These are phyloP conservation scores for Thelonectria olida DNA, from an alignment of 2,329 filamentous ascomycete genomes.

Conservation along the genomic window DNA sequence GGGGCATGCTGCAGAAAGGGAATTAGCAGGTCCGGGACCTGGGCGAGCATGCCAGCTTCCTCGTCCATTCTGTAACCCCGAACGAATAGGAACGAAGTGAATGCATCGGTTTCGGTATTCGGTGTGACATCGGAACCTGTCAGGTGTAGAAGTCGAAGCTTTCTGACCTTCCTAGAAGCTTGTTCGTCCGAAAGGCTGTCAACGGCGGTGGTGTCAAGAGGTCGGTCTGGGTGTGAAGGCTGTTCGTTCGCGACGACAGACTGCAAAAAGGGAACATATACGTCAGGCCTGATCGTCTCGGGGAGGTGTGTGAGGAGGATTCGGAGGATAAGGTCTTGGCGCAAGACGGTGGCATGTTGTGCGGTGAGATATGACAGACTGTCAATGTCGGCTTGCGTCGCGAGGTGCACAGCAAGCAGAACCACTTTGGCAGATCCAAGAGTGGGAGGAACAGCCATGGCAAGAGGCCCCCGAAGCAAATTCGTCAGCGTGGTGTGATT, in stretches of 20 bases:
- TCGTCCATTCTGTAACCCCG: constrained; percentile 75
- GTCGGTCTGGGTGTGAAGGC: constrained; percentile 50
- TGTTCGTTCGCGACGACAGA: constrained; percentile 62
- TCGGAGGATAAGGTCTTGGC: constrained; percentile 72
- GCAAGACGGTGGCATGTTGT: constrained; percentile 65
- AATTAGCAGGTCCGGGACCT: constrained; percentile 71
- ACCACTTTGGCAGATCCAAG: constrained; percentile 75
- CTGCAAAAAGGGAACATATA: constrained; percentile 70
- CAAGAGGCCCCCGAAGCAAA: not conserved
- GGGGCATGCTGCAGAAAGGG: constrained; percentile 73
- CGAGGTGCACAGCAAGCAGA: constrained; percentile 76
- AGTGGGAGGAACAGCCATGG: constrained; percentile 38
- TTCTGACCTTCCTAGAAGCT: constrained; percentile 70
- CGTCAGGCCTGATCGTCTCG: constrained; percentile 70
- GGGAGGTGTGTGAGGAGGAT: constrained; percentile 82
- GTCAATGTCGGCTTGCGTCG: constrained; percentile 71
- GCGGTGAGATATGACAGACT: constrained; percentile 69
- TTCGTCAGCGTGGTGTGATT: not conserved
- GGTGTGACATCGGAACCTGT: constrained; percentile 56
- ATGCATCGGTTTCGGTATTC: constrained; percentile 60
- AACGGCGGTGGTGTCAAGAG: constrained; percentile 66
- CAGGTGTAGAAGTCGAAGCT: constrained; percentile 70
- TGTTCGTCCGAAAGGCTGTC: constrained; percentile 68
- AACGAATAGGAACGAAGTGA: constrained; percentile 73
- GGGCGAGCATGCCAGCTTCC: constrained; percentile 75